phyloP scores from a whole-genome alignment of 2,329 filamentous ascomycete genomes.

The Hortaea werneckii region DNA sequence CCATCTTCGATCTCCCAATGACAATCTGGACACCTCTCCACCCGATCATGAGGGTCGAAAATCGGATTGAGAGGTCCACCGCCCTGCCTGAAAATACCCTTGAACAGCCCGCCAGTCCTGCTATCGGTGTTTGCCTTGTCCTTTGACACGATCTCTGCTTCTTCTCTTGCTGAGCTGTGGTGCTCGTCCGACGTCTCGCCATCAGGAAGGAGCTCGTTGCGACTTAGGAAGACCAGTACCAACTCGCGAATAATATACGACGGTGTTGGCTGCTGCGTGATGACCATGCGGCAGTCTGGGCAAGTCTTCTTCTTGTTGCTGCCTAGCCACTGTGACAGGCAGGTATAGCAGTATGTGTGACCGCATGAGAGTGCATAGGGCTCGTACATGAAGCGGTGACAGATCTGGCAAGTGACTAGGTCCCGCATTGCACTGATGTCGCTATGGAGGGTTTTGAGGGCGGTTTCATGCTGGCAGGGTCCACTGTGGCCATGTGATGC shows the following conservation, averaged over 20 bases:
- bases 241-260: slow-evolving; percentile 57
- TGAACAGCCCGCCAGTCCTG: slow-evolving; percentile 50
- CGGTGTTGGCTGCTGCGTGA: slow-evolving; percentile 51
- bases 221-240: slow-evolving; percentile 51
- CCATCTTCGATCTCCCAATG: slow-evolving; percentile 54
- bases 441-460: slow-evolving; percentile 19
- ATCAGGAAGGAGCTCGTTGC: slow-evolving; percentile 50
- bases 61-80: slow-evolving; percentile 30
- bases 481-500: background rate
- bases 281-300: slow-evolving; percentile 54
- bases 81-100: slow-evolving; percentile 44
- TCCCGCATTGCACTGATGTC: slow-evolving; percentile 53
- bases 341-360: slow-evolving; percentile 62
- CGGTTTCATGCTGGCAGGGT: slow-evolving; percentile 15
- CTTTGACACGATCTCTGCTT: slow-evolving; percentile 48
- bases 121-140: slow-evolving; percentile 47
- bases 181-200: slow-evolving; percentile 57
- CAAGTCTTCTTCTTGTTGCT: slow-evolving; percentile 54
- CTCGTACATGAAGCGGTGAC: slow-evolving; percentile 58
- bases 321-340: slow-evolving; percentile 39
- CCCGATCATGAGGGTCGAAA: slow-evolving; percentile 48
- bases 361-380: slow-evolving; percentile 59
- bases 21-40: slow-evolving; percentile 53
- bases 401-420: slow-evolving; percentile 58
- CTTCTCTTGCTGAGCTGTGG: slow-evolving; percentile 45